Evolutionary conservation across 306 rosid genomes (phyloP).

Genomic region (Crataegus laevigata): DNA sequence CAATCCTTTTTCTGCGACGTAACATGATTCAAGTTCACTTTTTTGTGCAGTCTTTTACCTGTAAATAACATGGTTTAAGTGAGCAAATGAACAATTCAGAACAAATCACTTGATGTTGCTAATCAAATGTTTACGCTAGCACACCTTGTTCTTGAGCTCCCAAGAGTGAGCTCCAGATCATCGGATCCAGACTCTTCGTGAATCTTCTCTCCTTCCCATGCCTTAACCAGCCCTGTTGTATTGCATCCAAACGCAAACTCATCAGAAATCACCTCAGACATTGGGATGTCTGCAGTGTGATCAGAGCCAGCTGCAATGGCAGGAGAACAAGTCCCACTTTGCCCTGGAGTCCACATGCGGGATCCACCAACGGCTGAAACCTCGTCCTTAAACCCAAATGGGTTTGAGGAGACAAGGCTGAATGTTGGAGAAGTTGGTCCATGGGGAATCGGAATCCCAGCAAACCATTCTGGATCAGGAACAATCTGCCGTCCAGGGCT

Average conservation of each 20-base stretch:
- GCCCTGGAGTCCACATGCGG: constrained; percentile 84
- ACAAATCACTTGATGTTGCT: background rate
- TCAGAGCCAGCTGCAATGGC: constrained; percentile 67
- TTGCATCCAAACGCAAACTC: constrained; percentile 86
- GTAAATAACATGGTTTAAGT: constrained; percentile 16
- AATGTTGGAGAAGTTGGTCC: constrained; percentile 77
- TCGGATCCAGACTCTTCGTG: constrained; percentile 71
- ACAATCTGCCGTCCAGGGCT: constrained; percentile 69
- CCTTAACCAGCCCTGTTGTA: constrained; percentile 53
- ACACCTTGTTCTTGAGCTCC: constrained; percentile 74
- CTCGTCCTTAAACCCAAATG: constrained; percentile 75
- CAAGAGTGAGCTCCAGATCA: constrained; percentile 92
- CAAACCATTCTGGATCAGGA: constrained; percentile 65
- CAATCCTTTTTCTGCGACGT: constrained; percentile 20
- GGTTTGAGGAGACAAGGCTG: constrained; percentile 69
- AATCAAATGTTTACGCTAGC: constrained; percentile 9
- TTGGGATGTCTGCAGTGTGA: constrained; percentile 69
- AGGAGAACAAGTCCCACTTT: constrained; percentile 90
- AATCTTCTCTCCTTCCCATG: constrained; percentile 91
- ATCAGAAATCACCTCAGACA: constrained; percentile 62
- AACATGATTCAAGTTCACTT: constrained; percentile 14
- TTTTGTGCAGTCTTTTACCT: constrained; percentile 33
- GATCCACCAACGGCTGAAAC: constrained; percentile 53
- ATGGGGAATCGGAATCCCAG: constrained; percentile 60
- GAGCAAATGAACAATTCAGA: background rate